Percentiles rank a stretch among this genome's conserved stretches.
These are phyloP conservation scores for Forsythia viridissima DNA, from an alignment of 257 asterid genomes.

Conservation along the genomic window DNA sequence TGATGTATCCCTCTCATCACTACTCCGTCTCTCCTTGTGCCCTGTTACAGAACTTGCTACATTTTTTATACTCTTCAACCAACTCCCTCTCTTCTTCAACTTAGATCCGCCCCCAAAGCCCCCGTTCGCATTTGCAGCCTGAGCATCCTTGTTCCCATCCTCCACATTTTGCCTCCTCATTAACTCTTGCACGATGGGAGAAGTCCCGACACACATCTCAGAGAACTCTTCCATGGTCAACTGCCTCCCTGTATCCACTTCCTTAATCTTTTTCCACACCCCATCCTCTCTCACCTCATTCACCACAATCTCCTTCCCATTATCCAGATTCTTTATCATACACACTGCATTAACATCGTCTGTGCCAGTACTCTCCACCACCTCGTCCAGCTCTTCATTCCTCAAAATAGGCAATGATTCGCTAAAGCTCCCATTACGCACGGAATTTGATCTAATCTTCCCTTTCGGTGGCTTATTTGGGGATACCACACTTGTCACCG, in stretches of 20 bases:
- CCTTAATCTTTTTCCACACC: conserved; percentile 87
- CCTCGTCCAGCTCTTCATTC: conserved; percentile 26
- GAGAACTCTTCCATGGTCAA: conserved; percentile 87
- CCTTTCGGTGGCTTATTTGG: conserved; percentile 45
- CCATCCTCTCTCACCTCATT: conserved; percentile 92
- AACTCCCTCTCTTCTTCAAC: conserved; percentile 68
- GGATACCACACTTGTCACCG: neutral
- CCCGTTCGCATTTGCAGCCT: conserved; percentile 51
- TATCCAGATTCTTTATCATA: conserved; percentile 85
- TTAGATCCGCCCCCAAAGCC: conserved; percentile 37
- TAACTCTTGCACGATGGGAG: conserved; percentile 93
- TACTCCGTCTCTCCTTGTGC: conserved; percentile 73
- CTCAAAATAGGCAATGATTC: conserved; percentile 9
- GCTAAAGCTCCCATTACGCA: conserved; percentile 24
- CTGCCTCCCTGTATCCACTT: conserved; percentile 90
- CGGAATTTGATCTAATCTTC: conserved; percentile 24
- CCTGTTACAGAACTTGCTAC: conserved; percentile 79
- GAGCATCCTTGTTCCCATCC: conserved; percentile 62
- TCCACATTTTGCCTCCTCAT: conserved; percentile 96
- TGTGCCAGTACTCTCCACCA: conserved; percentile 16
- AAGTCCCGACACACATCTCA: conserved; percentile 92
- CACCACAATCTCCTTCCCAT: conserved; percentile 94
- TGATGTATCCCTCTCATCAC: conserved; percentile 94
- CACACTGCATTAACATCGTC: conserved; percentile 49
- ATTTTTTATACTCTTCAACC: conserved; percentile 79